phyloP scores from a whole-genome alignment of 2,329 filamentous ascomycete genomes.

The Nothopassalora personata region DNA sequence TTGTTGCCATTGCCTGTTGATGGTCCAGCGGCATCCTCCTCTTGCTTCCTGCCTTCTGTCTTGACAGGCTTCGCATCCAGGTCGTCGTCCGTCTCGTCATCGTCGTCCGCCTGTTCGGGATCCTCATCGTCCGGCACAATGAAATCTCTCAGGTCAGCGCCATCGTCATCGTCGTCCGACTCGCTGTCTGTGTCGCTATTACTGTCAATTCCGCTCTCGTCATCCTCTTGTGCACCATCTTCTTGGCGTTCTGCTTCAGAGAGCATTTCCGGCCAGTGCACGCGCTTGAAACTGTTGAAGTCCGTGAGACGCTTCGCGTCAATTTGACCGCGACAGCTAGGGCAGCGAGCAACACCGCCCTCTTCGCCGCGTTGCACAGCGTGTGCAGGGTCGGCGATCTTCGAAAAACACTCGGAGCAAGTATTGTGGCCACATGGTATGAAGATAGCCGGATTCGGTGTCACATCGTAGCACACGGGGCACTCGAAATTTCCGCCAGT shows the following conservation, averaged over 20 bases:
- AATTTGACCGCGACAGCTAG: conserved; percentile 65
- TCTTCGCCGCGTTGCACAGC: conserved; percentile 58
- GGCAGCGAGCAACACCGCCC: conserved; percentile 57
- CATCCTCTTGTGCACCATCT: conserved; percentile 36
- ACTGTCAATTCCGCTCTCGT: conserved; percentile 37
- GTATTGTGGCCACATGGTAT: conserved; percentile 77
- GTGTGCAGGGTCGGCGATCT: conserved; percentile 58
- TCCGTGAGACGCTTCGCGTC: conserved; percentile 67
- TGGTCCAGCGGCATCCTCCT: conserved; percentile 11
- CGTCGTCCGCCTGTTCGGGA: conserved; percentile 26
- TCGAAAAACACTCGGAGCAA: conserved; percentile 70
- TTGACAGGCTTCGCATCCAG: conserved; percentile 10
- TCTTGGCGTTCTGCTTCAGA: conserved; percentile 31
- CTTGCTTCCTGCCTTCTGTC: conserved; percentile 5
- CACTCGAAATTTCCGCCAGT: conserved; percentile 63
- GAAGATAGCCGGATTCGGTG: conserved; percentile 69
- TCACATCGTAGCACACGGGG: conserved; percentile 73
- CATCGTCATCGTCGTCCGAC: conserved; percentile 26
- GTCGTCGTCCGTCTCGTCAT: conserved; percentile 16
- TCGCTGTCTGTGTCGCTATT: conserved; percentile 53
- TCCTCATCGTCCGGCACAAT: conserved; percentile 47
- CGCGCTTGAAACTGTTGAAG: conserved; percentile 65
- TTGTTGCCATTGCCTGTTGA: conserved; percentile 14
- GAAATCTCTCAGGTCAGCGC: conserved; percentile 45
- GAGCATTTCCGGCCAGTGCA: conserved; percentile 57